These are phyloP conservation scores for Tetrahymena thermophila DNA, from an alignment of 73 alveolate species.

Conservation along the genomic window DNA sequence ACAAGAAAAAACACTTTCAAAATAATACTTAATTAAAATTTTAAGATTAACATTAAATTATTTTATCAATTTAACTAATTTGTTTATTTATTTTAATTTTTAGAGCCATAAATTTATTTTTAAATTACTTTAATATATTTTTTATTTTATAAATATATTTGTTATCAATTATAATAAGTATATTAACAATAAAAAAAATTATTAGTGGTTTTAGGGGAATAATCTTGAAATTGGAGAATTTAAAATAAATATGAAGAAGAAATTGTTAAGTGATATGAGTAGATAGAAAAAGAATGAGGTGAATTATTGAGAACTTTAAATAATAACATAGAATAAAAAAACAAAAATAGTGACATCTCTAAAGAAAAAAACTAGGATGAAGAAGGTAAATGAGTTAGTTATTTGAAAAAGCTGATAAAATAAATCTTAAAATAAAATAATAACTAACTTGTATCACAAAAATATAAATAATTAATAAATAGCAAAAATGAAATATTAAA, in stretches of 20 bases:
- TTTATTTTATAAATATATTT: no score
- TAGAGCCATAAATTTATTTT: no score
- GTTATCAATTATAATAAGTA: no score
- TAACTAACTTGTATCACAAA: neutral
- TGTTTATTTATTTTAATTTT: no score
- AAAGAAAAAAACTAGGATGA: neutral
- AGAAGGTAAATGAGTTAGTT: neutral
- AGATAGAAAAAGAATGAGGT: constrained; percentile 50
- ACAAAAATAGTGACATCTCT: neutral
- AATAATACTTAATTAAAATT: no score
- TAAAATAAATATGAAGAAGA: constrained; percentile 29
- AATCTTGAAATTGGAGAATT: constrained; percentile 50
- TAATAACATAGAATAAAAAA: neutral
- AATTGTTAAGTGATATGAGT: constrained; percentile 46
- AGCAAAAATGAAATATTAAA: no score
- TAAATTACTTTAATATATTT: no score
- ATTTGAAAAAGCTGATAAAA: neutral
- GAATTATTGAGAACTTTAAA: constrained; percentile 9
- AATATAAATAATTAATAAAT: neutral
- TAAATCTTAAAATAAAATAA: neutral
- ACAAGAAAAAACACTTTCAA: no score
- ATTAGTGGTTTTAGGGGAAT: constrained; percentile 40
- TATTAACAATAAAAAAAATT: no score
- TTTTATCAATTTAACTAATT: no score
- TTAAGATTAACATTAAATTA: no score